These are phyloP conservation scores for Eleusine indica DNA, from an alignment of 176 grass and related monocot genomes.

Conservation along the genomic window DNA sequence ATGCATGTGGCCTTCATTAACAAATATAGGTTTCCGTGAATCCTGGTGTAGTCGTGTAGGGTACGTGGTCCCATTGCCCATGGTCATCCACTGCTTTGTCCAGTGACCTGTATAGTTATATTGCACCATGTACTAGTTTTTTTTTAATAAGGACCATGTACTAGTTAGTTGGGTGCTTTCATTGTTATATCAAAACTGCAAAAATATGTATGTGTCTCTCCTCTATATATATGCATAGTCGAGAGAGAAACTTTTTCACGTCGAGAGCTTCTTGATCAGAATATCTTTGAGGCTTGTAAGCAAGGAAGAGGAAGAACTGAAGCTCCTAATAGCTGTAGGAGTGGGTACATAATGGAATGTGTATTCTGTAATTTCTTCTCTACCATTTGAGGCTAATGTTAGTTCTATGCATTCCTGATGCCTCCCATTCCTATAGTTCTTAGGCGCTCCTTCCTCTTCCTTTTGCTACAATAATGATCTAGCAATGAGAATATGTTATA, in stretches of 20 bases:
- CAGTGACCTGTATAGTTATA: not conserved
- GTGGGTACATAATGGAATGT: conserved; percentile 36
- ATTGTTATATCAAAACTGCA: not conserved
- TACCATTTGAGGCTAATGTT: not conserved
- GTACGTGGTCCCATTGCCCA: not conserved
- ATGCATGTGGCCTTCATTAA: not conserved
- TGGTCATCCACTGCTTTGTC: not conserved
- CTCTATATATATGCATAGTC: conserved; percentile 7
- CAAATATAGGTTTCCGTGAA: not conserved
- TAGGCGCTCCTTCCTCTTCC: conserved; percentile 25
- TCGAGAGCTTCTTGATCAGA: not conserved
- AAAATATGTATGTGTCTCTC: not conserved
- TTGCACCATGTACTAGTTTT: not conserved
- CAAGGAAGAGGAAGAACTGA: conserved; percentile 43
- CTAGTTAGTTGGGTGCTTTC: not conserved
- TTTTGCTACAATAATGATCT: not conserved
- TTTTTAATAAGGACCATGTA: not conserved
- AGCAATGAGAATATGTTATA: no score
- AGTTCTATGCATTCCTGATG: conserved; percentile 6
- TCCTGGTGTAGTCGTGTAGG: not conserved
- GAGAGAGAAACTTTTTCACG: not conserved
- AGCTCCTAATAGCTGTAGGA: conserved; percentile 31
- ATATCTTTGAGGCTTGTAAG: not conserved
- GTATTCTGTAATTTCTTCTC: not conserved
- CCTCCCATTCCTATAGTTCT: conserved; percentile 42